Evolutionary conservation across 2,329 filamentous ascomycete genomes (phyloP), one percentile per base, ranked within the genome.

Genomic region (Penicillium hordei): DNA sequence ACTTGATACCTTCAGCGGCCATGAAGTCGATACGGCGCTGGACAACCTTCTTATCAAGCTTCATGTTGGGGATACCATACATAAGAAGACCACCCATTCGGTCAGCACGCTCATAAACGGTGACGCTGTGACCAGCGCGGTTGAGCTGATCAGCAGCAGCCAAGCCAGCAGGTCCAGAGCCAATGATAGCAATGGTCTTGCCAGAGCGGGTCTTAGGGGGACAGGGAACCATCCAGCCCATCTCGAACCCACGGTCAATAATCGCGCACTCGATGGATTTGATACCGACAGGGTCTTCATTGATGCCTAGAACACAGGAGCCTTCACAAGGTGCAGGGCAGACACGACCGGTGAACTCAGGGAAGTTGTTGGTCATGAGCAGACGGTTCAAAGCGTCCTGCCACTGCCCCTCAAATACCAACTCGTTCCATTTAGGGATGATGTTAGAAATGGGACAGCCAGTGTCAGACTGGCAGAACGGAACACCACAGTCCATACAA

Each of bases 21-120:
- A 97, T 93, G 77, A 97, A 92, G 77, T 97, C 91, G 48, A 94
- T 92, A 75, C 93, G 90, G 52, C 93, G 90, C 82, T 97, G 93
- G 60, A 97, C 93, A 63, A 97, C 88, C 72, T 91, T 91, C 84
- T 97, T 97, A 81, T 97, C 93, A 42, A 97, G 89, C 82, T 97
- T 97, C 93, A 97, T 97, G 82, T 97, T 97, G 65, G 93, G 93
- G 66, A 97, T 97, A 66, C 93, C 93, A 73, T 97, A 97, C 93
- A 97, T 97, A 70, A 97, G 85, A 55, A 97, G 83, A 76, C 93
- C 93, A 78, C 93, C 93, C 57, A 89, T 81, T 64, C 93, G 91
- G 73, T 97, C 93, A 59, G 92, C 86, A 64, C 93, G 91, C 83
- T 97, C 93, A 71, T 94, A 97, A 19, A 97, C 86, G 13, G 91